These are phyloP conservation scores for Caulochytrium protostelioides DNA, from an alignment of 371 early-diverging fungal genomes.

Conservation along the genomic window DNA sequence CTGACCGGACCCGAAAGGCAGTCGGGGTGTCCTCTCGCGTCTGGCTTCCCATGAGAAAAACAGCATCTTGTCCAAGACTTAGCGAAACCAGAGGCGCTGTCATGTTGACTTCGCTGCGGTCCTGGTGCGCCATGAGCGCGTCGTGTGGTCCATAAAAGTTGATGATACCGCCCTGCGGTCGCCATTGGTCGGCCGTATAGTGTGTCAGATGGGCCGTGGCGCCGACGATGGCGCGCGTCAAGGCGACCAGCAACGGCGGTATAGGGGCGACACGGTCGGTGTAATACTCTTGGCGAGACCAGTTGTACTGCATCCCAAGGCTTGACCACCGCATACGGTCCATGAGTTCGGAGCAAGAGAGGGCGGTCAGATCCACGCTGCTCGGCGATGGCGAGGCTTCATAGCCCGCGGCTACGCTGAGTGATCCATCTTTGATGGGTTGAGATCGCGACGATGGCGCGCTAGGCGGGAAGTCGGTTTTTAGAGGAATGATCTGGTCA, in stretches of 20 bases:
- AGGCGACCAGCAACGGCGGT: constrained; percentile 27
- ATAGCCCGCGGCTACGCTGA: too few species aligned
- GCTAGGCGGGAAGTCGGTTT: neutral
- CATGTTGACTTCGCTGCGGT: constrained; percentile 72
- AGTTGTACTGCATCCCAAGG: constrained; percentile 77
- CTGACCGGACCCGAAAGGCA: too few species aligned
- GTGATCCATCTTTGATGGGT: too few species aligned
- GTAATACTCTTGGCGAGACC: constrained; percentile 59
- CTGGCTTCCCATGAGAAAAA: too few species aligned
- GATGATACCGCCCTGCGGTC: constrained; percentile 76
- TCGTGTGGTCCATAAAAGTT: constrained; percentile 78
- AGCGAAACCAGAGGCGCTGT: constrained; percentile 68
- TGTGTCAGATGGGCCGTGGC: constrained; percentile 15
- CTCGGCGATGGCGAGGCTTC: constrained; percentile 13
- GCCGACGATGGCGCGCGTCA: constrained; percentile 35
- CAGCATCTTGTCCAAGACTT: constrained; percentile 24
- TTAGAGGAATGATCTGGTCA: too few species aligned
- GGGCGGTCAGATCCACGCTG: constrained; percentile 4
- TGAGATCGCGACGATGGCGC: constrained; percentile 4
- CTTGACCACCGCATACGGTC: constrained; percentile 64
- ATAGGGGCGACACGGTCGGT: constrained; percentile 25
- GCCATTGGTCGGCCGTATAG: constrained; percentile 31
- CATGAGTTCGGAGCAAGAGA: constrained; percentile 14
- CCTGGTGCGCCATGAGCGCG: constrained; percentile 80
- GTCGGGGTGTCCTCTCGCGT: too few species aligned